phyloP scores from a whole-genome alignment of 2,329 filamentous ascomycete genomes.

The Aspergillus ochraceoroseus region DNA sequence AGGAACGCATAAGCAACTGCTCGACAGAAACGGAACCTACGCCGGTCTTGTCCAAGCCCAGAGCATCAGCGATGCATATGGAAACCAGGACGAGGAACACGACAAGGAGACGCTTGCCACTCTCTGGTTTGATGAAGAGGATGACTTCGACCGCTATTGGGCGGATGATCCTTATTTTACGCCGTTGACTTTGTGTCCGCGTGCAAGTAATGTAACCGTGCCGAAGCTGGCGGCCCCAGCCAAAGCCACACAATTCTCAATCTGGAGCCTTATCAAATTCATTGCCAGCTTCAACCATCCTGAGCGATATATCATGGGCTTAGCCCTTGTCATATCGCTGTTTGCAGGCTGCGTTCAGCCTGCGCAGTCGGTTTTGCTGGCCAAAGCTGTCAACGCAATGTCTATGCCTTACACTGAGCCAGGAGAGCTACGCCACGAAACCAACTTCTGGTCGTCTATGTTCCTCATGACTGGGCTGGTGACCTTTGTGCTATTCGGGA shows the following conservation, averaged over 20 bases:
- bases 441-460: slow-evolving; percentile 81
- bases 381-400: slow-evolving; percentile 72
- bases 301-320: slow-evolving; percentile 65
- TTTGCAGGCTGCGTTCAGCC: slow-evolving; percentile 76
- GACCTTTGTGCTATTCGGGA: slow-evolving; percentile 60
- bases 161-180: slow-evolving; percentile 16
- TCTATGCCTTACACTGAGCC: slow-evolving; percentile 52
- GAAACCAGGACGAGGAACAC: neutral
- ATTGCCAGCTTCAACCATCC: slow-evolving; percentile 70
- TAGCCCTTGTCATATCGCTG: slow-evolving; percentile 65
- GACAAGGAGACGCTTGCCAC: slow-evolving; percentile 10
- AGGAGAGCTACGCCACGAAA: slow-evolving; percentile 57
- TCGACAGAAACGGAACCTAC: slow-evolving; percentile 65
- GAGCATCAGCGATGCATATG: slow-evolving; percentile 55
- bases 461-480: slow-evolving; percentile 74
- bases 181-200: slow-evolving; percentile 8
- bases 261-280: slow-evolving; percentile 70
- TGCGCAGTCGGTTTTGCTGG: slow-evolving; percentile 70
- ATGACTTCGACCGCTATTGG: slow-evolving; percentile 2
- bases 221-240: slow-evolving; percentile 21
- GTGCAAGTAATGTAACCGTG: neutral
- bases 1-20: slow-evolving; percentile 70
- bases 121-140: slow-evolving; percentile 15
- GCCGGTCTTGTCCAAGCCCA: slow-evolving; percentile 69
- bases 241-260: slow-evolving; percentile 36